Conservation (phyloP, 1,139 yeast genomes). For the Lodderomyces jiufengensis region DNA sequence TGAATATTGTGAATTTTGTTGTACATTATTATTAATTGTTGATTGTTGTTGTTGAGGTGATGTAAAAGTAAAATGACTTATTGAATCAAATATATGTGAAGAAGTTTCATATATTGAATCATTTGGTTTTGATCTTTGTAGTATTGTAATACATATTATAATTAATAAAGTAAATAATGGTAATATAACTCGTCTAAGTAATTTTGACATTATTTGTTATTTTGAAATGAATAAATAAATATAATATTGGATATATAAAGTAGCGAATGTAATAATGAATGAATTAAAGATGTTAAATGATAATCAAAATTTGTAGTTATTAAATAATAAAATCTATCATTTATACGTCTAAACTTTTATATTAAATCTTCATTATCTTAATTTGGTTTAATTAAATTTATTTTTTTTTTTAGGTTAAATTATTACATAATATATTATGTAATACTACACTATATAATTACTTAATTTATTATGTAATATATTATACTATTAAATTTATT, state of each 20-base stretch:
- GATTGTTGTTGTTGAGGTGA: conserved; percentile 1
- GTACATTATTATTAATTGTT: not conserved
- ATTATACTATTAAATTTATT: no score
- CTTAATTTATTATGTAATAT: no score
- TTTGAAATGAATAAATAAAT: not conserved
- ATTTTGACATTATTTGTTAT: conserved; percentile 11
- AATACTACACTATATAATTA: no score
- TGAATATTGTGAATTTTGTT: not conserved
- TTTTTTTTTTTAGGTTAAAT: no score
- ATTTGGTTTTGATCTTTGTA: conserved; percentile 9
- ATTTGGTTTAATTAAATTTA: no score
- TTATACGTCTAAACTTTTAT: no score
- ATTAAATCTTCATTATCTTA: no score
- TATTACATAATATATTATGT: no score
- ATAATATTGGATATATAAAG: not conserved
- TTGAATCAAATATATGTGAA: conserved; percentile 19
- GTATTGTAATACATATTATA: conserved; percentile 9
- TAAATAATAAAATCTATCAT: no score
- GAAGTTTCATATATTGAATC: conserved; percentile 12
- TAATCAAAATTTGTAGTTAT: no score
- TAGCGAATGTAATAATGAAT: not conserved
- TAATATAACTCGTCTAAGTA: conserved; percentile 11
- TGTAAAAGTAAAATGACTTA: conserved; percentile 17
- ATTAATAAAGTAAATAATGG: conserved; percentile 9
- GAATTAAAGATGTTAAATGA: not conserved